These are phyloP conservation scores for Digitaria exilis DNA, from an alignment of 202 grass and related monocot genomes.

Conservation along the genomic window DNA sequence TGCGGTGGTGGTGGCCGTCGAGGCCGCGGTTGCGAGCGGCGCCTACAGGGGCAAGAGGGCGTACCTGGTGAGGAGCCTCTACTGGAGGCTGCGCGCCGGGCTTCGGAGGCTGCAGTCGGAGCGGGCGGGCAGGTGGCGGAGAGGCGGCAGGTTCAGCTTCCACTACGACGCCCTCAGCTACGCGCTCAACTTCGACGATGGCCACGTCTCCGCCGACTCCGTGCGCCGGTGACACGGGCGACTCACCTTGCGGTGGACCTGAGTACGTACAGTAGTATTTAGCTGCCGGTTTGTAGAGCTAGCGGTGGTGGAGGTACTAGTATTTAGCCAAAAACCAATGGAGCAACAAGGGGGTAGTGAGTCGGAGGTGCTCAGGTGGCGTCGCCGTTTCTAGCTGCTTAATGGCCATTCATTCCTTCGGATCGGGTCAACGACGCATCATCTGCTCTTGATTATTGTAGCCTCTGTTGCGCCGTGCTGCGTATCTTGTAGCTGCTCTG, in stretches of 20 bases:
- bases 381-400: neutral
- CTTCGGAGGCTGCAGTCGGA: slow-evolving; percentile 51
- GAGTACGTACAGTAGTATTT: no score
- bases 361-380: neutral
- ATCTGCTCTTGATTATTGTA: neutral
- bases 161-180: slow-evolving; percentile 88
- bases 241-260: neutral
- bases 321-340: neutral
- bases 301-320: no score
- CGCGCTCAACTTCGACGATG: slow-evolving; percentile 83
- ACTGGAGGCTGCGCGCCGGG: slow-evolving; percentile 56
- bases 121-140: slow-evolving; percentile 39
- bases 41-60: slow-evolving; percentile 21
- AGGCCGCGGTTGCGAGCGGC: slow-evolving; percentile 31
- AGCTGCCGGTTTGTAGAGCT: neutral
- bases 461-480: neutral
- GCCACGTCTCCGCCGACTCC: slow-evolving; percentile 30
- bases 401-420: neutral
- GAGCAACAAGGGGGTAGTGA: neutral
- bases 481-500: neutral
- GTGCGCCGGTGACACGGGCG: neutral
- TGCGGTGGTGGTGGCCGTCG: slow-evolving; percentile 48
- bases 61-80: slow-evolving; percentile 49
- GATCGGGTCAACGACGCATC: neutral
- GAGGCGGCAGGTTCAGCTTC: slow-evolving; percentile 52